Evolutionary conservation across 148 eudicot genomes (phyloP).

Genomic region (Persicaria tinctoria): DNA sequence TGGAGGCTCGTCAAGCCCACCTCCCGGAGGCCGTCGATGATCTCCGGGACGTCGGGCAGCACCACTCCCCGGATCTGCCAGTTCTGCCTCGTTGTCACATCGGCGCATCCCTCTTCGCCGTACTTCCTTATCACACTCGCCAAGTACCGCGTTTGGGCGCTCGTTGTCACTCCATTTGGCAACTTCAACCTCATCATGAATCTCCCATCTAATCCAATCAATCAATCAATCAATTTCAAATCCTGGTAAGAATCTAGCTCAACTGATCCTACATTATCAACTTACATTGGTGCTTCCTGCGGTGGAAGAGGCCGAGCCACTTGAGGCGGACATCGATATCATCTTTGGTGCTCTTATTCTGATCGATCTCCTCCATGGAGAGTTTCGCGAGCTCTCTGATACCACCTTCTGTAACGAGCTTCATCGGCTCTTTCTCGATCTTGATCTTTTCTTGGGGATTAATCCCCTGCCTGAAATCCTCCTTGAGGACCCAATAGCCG

Average conservation of each 20-base stretch:
- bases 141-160: constrained; percentile 80
- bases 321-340: constrained; percentile 90
- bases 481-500: constrained; percentile 76
- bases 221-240: not conserved
- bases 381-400: constrained; percentile 54
- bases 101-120: constrained; percentile 91
- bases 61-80: constrained; percentile 98
- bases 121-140: constrained; percentile 85
- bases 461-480: constrained; percentile 74
- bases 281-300: constrained; percentile 94
- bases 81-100: constrained; percentile 92
- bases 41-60: constrained; percentile 81
- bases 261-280: too few relatives aligned
- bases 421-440: constrained; percentile 87
- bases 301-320: constrained; percentile 93
- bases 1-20: constrained; percentile 92
- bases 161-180: constrained; percentile 93
- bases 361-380: constrained; percentile 67
- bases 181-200: constrained; percentile 99
- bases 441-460: constrained; percentile 84
- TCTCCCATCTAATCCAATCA: constrained; percentile 58
- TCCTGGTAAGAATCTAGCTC: too few relatives aligned
- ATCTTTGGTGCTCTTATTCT: constrained; percentile 55
- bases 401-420: constrained; percentile 54
- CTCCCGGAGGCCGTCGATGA: constrained; percentile 58